Evolutionary conservation across 1,139 yeast species (phyloP), one percentile per base, ranked within the genome.

Genomic region (Geotrichum fermentans): DNA sequence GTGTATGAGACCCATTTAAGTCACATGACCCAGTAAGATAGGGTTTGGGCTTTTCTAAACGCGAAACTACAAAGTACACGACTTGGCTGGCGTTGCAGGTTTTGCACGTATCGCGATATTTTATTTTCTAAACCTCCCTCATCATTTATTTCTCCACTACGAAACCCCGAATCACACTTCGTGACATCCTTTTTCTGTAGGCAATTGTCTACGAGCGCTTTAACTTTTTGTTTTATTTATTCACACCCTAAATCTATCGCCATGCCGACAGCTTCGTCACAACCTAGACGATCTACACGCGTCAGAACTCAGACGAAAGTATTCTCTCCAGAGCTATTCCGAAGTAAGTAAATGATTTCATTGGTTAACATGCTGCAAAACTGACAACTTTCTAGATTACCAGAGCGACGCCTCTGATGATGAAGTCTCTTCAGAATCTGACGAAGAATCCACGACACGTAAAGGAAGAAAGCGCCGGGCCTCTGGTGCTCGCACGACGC

Each of bases 251-350:
- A 11, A 8, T 18, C 17, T 6, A 34, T 5, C 3, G 38, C 20
- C 22, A 34, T 34, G 38, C 20, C 47, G 11, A 30, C 47, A 10
- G 18, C 30, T 4, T 17, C 20, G 11, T 24, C 47, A 11, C 22
- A 38, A 11, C 29, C 22, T 22, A 20, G 47, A 30, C 20, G 47
- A 17, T 44, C 47, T n/a, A 33, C 35, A 44, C 47, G 47, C 47
- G 47, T 44, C 32, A 38, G 43, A 6, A 35, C 16, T 3, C 30
- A 32, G 38, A 35, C 47, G 7, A 37, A 24, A 21, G 30, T 24
- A n/a, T 44, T 37, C 21, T 30, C 47, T 11, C 38, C 44, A 32
- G 44, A 41, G 20, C 30, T 26, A 16, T n/a, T n/a, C n/a, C n/a
- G 14, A 21, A 20, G 26, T 11, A 37, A 34, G 47, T 44, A 37